These are phyloP conservation scores for Saccharomycopsis fermentans DNA, from an alignment of 805 yeast species.

Conservation along the genomic window DNA sequence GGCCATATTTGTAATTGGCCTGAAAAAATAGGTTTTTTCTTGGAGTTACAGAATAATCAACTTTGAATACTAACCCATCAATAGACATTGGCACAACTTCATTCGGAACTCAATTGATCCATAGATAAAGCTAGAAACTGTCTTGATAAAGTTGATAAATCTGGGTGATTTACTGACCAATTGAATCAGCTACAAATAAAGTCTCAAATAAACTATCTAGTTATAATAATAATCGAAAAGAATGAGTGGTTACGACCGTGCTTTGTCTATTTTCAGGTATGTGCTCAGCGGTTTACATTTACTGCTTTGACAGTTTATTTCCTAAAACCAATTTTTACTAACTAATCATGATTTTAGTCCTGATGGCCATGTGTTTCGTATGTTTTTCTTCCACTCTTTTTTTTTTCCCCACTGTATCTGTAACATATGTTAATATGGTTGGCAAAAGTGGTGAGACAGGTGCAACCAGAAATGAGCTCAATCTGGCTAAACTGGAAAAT, in stretches of 20 bases:
- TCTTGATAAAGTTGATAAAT: not conserved
- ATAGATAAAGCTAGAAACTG: too few species aligned
- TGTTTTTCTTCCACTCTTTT: too few species aligned
- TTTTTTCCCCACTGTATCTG: too few species aligned
- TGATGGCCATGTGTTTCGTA: slow-evolving; percentile 96
- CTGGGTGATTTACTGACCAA: not conserved
- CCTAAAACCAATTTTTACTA: slow-evolving; percentile 24
- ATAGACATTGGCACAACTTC: too few species aligned
- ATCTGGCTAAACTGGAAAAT: too few species aligned
- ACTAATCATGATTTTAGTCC: slow-evolving; percentile 43
- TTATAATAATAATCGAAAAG: not conserved
- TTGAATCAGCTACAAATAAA: not conserved
- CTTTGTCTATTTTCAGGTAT: slow-evolving; percentile 90
- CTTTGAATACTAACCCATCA: too few species aligned
- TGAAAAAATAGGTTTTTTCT: not conserved
- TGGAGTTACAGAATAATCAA: not conserved
- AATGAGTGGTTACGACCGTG: slow-evolving; percentile 99
- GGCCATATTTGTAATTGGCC: not conserved
- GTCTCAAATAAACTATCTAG: not conserved
- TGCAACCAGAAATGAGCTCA: too few species aligned
- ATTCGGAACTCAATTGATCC: not conserved
- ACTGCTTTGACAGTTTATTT: too few species aligned
- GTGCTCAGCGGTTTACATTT: slow-evolving; percentile 25
- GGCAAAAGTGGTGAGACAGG: too few species aligned
- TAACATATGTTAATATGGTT: too few species aligned